Base-by-base conservation (phyloP, 805 yeast species). In the Lachancea fermentati region DNA sequence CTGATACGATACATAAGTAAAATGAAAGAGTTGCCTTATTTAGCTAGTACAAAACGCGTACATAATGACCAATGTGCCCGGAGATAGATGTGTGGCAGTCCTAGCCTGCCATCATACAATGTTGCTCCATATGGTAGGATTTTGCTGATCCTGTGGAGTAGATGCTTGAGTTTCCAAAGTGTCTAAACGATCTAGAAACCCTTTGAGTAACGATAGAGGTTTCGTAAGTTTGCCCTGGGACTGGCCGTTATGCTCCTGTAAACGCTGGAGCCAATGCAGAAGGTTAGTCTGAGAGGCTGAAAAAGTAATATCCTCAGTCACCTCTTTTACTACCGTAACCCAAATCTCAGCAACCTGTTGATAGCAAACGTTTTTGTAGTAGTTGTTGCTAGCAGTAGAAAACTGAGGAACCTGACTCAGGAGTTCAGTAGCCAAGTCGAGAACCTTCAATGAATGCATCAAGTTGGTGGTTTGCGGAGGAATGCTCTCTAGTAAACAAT, bases 281-380 rank as follows among this genome's bases (percentile, higher is more conserved):
- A 37, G 16, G 13, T 34, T 41, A 3, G 41, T 50, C 32, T 52
- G 49, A 12, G 46, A 43, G 14, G 50, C 40, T 34, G 48, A 36
- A 5, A 50, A 42, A 14, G 44, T 41, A 14, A 49, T 19, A 39
- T 56, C 59, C 17, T 48, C 47, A 6, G 57, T 45, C n/a, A 55
- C 41, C 30, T 55, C 54, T 35, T 55, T 53, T 29, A 58, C 52
- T 14, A 57, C 52, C 15, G 58, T 51, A 34, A 54, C 51, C 64
- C 64, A 61, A 15, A 60, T 49, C 34, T 47, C 54, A 18, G 64
- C 54, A 16, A 62, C 29, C 44, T 62, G 65, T 41, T 62, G 66
- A 37, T 59, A 43, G 40, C 65, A 57, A 45, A 58, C 59, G 42
- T 60, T 62, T 37, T 59, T 60, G 42, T 60, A 62, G 43, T 62